These are phyloP conservation scores for Phycomyces nitens DNA, from an alignment of 192 early-diverging fungal species.

Conservation along the genomic window DNA sequence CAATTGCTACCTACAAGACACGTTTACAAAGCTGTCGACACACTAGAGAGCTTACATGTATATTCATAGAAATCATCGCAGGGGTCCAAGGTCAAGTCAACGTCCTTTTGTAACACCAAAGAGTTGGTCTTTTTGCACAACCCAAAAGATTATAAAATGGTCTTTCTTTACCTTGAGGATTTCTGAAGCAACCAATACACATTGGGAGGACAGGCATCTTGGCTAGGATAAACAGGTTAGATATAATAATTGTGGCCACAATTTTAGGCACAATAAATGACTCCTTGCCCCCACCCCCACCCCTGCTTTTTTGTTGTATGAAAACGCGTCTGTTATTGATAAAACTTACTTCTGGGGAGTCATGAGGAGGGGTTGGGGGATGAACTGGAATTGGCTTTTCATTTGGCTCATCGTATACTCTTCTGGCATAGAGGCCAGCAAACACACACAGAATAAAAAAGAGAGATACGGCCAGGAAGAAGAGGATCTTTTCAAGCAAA, in stretches of 20 bases:
- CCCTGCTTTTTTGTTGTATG: background rate
- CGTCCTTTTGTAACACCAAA: conserved; percentile 24
- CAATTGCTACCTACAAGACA: conserved; percentile 50
- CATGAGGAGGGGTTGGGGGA: background rate
- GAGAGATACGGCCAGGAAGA: conserved; percentile 13
- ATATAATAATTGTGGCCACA: background rate
- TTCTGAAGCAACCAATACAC: conserved; percentile 58
- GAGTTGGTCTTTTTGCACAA: background rate
- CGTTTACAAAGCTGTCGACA: too few relatives aligned
- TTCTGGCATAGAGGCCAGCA: conserved; percentile 34
- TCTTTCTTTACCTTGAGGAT: conserved; percentile 39
- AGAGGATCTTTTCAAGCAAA: conserved; percentile 32
- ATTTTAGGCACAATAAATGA: background rate
- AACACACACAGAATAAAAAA: conserved; percentile 32
- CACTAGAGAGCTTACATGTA: conserved; percentile 45
- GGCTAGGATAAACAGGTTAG: conserved; percentile 4
- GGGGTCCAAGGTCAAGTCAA: conserved; percentile 57
- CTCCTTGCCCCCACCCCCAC: background rate
- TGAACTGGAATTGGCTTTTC: background rate
- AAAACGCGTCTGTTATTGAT: background rate
- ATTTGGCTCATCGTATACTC: conserved; percentile 12
- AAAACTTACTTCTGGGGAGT: conserved; percentile 5
- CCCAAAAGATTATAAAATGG: background rate
- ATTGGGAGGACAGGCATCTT: conserved; percentile 54
- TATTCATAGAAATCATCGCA: conserved; percentile 69